Conservation (phyloP, 345 rosid genomes). For the Moricandia moricandioides region DNA sequence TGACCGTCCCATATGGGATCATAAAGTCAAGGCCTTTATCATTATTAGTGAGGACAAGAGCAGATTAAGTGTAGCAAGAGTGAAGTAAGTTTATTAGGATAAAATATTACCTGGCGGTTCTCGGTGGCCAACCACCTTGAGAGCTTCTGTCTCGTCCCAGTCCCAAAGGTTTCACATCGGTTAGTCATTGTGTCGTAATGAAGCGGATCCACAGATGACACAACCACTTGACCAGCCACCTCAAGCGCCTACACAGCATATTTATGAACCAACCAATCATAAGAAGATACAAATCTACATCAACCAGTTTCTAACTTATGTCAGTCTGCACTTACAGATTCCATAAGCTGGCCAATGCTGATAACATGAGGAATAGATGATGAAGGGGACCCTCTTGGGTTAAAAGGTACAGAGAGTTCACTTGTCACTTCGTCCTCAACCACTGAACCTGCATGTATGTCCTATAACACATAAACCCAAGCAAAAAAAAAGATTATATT, state of each 20-base stretch:
- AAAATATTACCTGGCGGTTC: constrained; percentile 35
- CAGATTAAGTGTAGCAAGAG: background rate
- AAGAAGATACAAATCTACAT: background rate
- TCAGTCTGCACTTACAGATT: constrained; percentile 54
- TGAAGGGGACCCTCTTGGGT: constrained; percentile 58
- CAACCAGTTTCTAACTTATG: background rate
- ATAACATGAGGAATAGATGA: constrained; percentile 64
- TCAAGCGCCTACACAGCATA: constrained; percentile 66
- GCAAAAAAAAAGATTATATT: constrained; percentile 19
- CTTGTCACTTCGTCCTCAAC: constrained; percentile 71
- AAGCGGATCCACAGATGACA: constrained; percentile 58
- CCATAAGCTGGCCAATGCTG: constrained; percentile 88
- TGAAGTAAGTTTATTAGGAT: background rate
- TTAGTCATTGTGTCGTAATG: constrained; percentile 77
- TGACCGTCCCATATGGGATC: background rate
- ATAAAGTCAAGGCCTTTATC: background rate
- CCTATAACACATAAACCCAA: constrained; percentile 38
- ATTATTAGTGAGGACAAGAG: background rate
- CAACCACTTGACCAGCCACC: constrained; percentile 95
- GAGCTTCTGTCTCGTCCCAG: constrained; percentile 76
- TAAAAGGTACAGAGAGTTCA: constrained; percentile 64
- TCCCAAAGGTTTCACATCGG: constrained; percentile 84
- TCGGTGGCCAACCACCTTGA: constrained; percentile 85
- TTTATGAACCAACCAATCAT: background rate
- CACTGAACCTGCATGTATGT: constrained; percentile 45